Evolutionary conservation across 139 green algal genomes (phyloP).

Genomic region (Coccomyxa sp.): DNA sequence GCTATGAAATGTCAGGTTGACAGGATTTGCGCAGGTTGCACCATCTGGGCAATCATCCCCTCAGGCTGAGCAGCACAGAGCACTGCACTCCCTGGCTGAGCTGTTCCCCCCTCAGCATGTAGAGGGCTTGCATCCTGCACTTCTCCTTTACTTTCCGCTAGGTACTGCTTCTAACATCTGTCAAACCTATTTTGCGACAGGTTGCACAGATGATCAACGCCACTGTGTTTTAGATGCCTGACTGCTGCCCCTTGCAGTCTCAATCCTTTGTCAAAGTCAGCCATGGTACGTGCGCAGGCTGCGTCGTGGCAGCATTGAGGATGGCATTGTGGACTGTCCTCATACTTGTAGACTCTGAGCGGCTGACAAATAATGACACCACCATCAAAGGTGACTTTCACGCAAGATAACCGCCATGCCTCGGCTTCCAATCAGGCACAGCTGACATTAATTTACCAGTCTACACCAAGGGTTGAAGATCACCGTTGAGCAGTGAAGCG

Average conservation of each 20-base stretch:
- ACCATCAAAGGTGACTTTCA: conserved; percentile 2
- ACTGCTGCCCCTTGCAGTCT: no score
- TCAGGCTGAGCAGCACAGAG: no score
- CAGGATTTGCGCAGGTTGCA: no score
- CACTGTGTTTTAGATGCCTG: not conserved
- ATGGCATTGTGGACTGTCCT: conserved; percentile 20
- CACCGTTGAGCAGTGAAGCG: conserved; percentile 12
- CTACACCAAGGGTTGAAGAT: not conserved
- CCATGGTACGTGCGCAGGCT: conserved; percentile 9
- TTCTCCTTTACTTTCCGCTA: not conserved
- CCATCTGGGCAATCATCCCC: no score
- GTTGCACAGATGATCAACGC: not conserved
- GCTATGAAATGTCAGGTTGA: no score
- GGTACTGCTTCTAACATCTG: not conserved
- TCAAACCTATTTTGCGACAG: no score
- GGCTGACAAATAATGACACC: conserved; percentile 21
- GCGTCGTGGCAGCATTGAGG: conserved; percentile 8
- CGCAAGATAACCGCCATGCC: not conserved
- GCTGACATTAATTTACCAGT: not conserved
- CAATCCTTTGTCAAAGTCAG: not conserved
- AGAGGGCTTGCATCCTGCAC: not conserved
- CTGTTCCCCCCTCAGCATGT: not conserved
- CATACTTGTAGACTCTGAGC: conserved; percentile 10
- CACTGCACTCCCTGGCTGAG: no score
- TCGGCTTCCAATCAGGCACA: not conserved